A percentile compares a stretch with the other conserved stretches of the same genome.
These are phyloP conservation scores for Pseudomassariella vexata DNA, from an alignment of 2,329 filamentous ascomycete species.

Conservation along the genomic window DNA sequence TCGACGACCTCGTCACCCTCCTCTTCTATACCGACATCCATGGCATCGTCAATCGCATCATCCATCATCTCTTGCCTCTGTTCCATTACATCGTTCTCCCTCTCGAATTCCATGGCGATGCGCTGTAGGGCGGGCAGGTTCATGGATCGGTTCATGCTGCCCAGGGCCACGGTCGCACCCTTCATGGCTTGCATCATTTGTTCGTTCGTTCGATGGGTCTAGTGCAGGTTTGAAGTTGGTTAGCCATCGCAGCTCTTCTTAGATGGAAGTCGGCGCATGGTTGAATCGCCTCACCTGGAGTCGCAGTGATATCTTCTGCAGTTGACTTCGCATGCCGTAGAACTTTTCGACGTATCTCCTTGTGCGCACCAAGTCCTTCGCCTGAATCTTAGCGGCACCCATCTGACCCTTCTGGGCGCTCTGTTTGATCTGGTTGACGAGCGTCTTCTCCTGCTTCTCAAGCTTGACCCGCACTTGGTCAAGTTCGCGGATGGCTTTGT, in stretches of 20 bases:
- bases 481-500: slow-evolving; percentile 94
- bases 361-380: slow-evolving; percentile 91
- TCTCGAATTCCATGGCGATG: slow-evolving; percentile 98
- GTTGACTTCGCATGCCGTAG: slow-evolving; percentile 93
- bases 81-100: slow-evolving; percentile 99
- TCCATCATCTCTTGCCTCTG: slow-evolving; percentile 99
- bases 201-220: slow-evolving; percentile 97
- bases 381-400: slow-evolving; percentile 97
- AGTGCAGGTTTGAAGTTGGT: not conserved
- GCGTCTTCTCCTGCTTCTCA: slow-evolving; percentile 97
- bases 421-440: slow-evolving; percentile 94
- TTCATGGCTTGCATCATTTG: slow-evolving; percentile 99
- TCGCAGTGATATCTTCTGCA: slow-evolving; percentile 90
- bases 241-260: not conserved
- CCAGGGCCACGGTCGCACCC: slow-evolving; percentile 84
- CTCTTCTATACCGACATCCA: slow-evolving; percentile 83
- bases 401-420: slow-evolving; percentile 97
- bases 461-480: slow-evolving; percentile 93
- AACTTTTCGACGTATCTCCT: slow-evolving; percentile 96
- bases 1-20: slow-evolving; percentile 97
- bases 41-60: slow-evolving; percentile 95
- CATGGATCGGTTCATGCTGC: slow-evolving; percentile 97
- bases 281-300: slow-evolving; percentile 63
- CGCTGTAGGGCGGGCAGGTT: slow-evolving; percentile 91
- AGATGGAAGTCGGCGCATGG: not conserved